These are phyloP conservation scores for Sporothrix phasma DNA, from an alignment of 2,329 filamentous ascomycete genomes.

Conservation along the genomic window DNA sequence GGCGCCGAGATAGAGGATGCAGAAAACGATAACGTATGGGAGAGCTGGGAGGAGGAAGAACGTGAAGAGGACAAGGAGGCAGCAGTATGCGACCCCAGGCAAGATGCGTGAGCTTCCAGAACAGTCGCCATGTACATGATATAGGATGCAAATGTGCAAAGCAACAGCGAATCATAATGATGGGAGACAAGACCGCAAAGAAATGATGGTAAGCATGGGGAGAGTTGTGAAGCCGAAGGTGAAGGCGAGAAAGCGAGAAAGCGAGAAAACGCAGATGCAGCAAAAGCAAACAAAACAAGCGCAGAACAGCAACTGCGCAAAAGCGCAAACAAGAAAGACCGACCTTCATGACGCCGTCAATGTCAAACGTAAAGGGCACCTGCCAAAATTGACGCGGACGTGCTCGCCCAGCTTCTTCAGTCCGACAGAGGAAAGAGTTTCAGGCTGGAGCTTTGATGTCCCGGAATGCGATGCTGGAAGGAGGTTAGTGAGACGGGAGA, in stretches of 20 bases:
- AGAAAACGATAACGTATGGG: neutral
- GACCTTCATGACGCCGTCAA: constrained; percentile 75
- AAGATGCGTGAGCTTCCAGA: neutral
- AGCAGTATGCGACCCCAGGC: neutral
- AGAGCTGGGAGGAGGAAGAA: neutral
- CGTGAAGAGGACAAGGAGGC: neutral
- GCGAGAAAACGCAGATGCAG: no score
- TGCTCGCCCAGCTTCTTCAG: constrained; percentile 55
- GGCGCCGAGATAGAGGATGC: neutral
- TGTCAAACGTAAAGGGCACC: constrained; percentile 79
- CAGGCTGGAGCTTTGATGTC: constrained; percentile 45
- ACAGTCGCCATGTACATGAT: neutral
- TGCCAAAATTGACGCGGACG: constrained; percentile 56
- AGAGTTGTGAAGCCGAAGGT: neutral
- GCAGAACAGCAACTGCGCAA: neutral
- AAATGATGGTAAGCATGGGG: neutral
- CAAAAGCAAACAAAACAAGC: neutral
- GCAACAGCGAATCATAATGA: no score
- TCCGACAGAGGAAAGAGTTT: constrained; percentile 57
- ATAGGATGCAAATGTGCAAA: neutral
- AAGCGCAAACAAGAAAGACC: constrained; percentile 21
- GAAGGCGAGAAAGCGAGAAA: neutral
- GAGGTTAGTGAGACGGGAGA: neutral
- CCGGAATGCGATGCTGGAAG: constrained; percentile 53
- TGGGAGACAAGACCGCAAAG: neutral